Percentiles rank a stretch among this genome's conserved stretches.
phyloP scores from a whole-genome alignment of 176 grass and related monocot species.

The Oryza punctata region DNA sequence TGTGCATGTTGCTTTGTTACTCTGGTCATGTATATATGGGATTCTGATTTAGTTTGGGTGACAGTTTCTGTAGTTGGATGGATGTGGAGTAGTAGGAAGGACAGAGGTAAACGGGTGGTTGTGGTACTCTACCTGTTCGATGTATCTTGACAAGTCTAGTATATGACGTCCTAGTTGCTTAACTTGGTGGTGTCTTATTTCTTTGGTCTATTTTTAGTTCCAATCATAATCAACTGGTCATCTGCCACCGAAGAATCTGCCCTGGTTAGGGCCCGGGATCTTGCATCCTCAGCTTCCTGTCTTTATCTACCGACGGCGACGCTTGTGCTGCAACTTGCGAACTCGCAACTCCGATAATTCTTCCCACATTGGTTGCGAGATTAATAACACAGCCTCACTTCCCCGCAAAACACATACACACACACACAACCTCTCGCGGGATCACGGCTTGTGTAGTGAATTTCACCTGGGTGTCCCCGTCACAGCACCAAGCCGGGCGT shows the following conservation, averaged over 20 bases:
- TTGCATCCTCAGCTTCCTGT: conserved; percentile 46
- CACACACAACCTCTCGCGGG: too few species aligned
- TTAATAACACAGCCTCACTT: neutral
- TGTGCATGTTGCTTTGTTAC: too few species aligned
- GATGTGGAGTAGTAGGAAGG: neutral
- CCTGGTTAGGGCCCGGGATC: conserved; percentile 37
- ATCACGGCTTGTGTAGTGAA: conserved; percentile 2
- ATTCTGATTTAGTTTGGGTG: neutral
- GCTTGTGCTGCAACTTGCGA: conserved; percentile 3
- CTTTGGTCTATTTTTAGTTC: conserved; percentile 17
- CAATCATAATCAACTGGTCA: conserved; percentile 32
- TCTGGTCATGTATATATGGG: neutral
- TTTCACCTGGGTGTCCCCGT: conserved; percentile 26
- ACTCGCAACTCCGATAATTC: neutral
- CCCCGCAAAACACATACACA: too few species aligned
- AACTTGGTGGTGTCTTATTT: conserved; percentile 25
- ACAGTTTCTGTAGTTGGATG: neutral
- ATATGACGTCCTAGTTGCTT: conserved; percentile 43
- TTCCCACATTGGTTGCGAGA: neutral
- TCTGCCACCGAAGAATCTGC: conserved; percentile 44
- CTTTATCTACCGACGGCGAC: neutral
- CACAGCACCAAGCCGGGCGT: neutral
- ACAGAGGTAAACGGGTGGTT: conserved; percentile 27
- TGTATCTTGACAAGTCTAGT: neutral
- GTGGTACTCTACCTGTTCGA: neutral